These are phyloP conservation scores for Phaeosphaeria sp. DNA, from an alignment of 2,329 filamentous ascomycete species.

Conservation along the genomic window DNA sequence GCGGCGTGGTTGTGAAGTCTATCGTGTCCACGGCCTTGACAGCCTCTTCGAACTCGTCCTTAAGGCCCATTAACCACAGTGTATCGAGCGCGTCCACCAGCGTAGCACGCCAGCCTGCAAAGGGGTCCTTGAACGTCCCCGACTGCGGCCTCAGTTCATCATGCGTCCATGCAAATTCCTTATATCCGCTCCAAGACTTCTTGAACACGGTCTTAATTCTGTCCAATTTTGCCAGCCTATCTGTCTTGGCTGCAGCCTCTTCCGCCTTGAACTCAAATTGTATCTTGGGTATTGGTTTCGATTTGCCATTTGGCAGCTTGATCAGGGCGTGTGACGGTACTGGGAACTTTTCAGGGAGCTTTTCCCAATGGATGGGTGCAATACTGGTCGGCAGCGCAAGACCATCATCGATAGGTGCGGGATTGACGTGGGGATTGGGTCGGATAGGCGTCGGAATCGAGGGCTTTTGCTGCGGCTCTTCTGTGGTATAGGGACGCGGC, in stretches of 20 bases:
- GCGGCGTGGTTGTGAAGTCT: conserved; percentile 64
- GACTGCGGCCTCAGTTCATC: conserved; percentile 83
- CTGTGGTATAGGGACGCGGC: conserved; percentile 14
- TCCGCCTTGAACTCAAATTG: conserved; percentile 77
- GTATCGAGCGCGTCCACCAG: conserved; percentile 77
- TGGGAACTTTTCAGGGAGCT: conserved; percentile 78
- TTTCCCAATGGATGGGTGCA: conserved; percentile 71
- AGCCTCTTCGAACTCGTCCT: conserved; percentile 69
- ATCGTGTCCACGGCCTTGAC: conserved; percentile 64
- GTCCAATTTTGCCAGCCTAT: conserved; percentile 68
- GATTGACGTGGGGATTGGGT: conserved; percentile 18
- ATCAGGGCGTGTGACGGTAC: conserved; percentile 74
- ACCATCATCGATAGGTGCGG: conserved; percentile 28
- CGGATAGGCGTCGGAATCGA: conserved; percentile 21
- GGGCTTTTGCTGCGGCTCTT: conserved; percentile 19
- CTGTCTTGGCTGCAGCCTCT: conserved; percentile 54
- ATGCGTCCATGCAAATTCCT: conserved; percentile 78
- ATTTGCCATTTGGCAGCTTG: conserved; percentile 72
- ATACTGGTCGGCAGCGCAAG: conserved; percentile 22
- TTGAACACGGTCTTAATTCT: conserved; percentile 76
- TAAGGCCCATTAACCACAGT: conserved; percentile 75
- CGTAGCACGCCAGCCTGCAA: conserved; percentile 90
- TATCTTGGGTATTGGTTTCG: conserved; percentile 75
- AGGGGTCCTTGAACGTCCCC: conserved; percentile 74
- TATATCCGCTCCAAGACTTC: conserved; percentile 84